Evolutionary conservation across 306 rosid genomes (phyloP).

Genomic region (Nissolia schottii): DNA sequence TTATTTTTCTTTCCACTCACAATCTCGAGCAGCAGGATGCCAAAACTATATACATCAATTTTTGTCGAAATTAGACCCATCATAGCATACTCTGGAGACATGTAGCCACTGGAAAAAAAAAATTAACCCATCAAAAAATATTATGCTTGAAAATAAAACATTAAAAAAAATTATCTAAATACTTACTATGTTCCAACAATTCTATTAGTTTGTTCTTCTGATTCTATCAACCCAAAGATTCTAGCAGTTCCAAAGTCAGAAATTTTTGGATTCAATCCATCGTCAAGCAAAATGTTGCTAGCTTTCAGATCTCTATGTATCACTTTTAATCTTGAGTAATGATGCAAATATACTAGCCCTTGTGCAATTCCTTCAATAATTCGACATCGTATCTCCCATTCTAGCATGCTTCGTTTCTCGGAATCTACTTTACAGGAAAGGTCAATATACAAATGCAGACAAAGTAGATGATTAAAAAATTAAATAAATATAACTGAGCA

Average conservation of each 20-base stretch:
- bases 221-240: constrained; percentile 18
- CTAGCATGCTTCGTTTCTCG: background rate
- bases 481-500: too few relatives aligned
- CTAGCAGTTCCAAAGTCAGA: constrained; percentile 37
- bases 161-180: background rate
- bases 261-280: constrained; percentile 32
- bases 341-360: constrained; percentile 26
- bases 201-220: constrained; percentile 28
- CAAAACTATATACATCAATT: constrained; percentile 28
- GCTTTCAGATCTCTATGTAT: constrained; percentile 23
- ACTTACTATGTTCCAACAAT: constrained; percentile 30
- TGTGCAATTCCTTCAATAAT: constrained; percentile 32
- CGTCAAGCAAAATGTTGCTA: constrained; percentile 28
- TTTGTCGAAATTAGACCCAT: background rate
- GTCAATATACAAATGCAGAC: too few relatives aligned
- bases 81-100: background rate
- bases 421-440: constrained; percentile 4
- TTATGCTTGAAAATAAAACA: background rate
- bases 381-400: constrained; percentile 19
- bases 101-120: constrained; percentile 4
- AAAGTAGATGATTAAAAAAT: too few relatives aligned
- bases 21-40: constrained; percentile 18
- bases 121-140: background rate
- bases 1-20: constrained; percentile 21
- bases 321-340: constrained; percentile 29